Evolutionary conservation across 1,139 yeast species (phyloP), one percentile per base, ranked within the genome.

Genomic region (Chernovozyma aurita): DNA sequence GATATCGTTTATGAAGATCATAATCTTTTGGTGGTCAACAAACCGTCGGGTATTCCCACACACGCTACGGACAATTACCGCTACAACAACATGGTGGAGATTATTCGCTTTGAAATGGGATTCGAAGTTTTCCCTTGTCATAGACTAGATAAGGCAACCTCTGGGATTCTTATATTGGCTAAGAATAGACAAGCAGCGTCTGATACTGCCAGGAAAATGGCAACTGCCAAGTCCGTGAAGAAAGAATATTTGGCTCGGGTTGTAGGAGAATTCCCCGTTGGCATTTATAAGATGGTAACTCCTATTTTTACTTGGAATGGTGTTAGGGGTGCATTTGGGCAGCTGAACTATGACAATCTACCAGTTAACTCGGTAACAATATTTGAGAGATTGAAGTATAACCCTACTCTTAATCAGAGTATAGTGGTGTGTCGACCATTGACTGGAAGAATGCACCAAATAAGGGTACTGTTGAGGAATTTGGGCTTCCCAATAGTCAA

Each of bases 371-470:
- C 73, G 4, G 50, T 61, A 12, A 69, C 76, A 1, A 41, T 52
- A 2, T 69, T 70, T 41, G 43, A 47, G 31, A 40, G 55, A 21
- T 17, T 66, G 2, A 31, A 28, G 4, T 68, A 65, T 42, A 47
- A 48, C 38, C 20, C 37, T 1, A 36, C 41, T 1, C 27, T 48
- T 11, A 51, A 80, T 45, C 71, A 80, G 38, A 75, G 82, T 37
- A 55, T 85, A 1, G 84, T 85, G 0, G 49, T 63, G 34, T 84
- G 95, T 50, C 65, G 61, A 42, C 95, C 95, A 0, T 44, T 74
- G 7, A 79, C 92, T 0, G 95, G 95, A 0, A 69, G 84, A 47
- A 82, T 85, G 46, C 95, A 85, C 53, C 95, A 85, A 52, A 82
- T 85, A 17, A 63, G 95, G 36, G 80, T 84, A 6, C 95, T 85